Base-by-base conservation (phyloP, 2,329 filamentous ascomycete species). In the Pestalotiopsis sp. region DNA sequence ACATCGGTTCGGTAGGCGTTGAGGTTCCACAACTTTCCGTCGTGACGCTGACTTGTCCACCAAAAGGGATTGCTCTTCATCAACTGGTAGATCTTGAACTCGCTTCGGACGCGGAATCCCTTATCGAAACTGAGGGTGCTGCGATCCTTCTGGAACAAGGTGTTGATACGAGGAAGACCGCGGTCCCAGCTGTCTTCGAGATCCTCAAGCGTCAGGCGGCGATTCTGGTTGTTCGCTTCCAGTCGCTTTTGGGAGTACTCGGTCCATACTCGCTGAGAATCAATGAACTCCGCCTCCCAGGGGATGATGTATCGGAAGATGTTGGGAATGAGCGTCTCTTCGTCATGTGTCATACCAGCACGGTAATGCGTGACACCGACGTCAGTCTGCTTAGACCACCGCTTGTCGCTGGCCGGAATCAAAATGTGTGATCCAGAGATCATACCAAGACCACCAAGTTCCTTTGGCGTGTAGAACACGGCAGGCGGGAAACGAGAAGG, bases 51-150 rank as follows among this genome's bases (percentile, higher is more conserved):
- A 76, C 93, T 97, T 4, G 96, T 99, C 96, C 96, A 99, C 94
- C 95, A 98, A 86, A 98, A 98, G 0, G 96, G 96, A 78, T 98
- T 98, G 82, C 92, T 97, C 89, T 97, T 98, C 95, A 99, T 98
- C 70, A 98, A 86, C 80, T 98, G 95, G 78, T 98, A 99, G 38
- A 96, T 91, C 86, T 99, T 99, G 86, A 99, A 99, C 80, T 99
- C 96, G 12, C 95, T 94, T 66, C 96, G 89, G 14, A 95, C 91
- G 74, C 96, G 92, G 91, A 98, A 99, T 67, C 96, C 96, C 83
- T 99, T 99, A 84, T 99, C 96, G 77, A 99, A 99, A 77, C 94
- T 97, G 72, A 99, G 87, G 0, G 96, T 99, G 80, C 94, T 98
- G 76, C 96, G 89, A 75, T 99, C 96, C 81, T 99, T 99, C 80